These are phyloP conservation scores for Fistulifera pelliculosa DNA, from an alignment of 108 stramenopile genomes.

Conservation along the genomic window DNA sequence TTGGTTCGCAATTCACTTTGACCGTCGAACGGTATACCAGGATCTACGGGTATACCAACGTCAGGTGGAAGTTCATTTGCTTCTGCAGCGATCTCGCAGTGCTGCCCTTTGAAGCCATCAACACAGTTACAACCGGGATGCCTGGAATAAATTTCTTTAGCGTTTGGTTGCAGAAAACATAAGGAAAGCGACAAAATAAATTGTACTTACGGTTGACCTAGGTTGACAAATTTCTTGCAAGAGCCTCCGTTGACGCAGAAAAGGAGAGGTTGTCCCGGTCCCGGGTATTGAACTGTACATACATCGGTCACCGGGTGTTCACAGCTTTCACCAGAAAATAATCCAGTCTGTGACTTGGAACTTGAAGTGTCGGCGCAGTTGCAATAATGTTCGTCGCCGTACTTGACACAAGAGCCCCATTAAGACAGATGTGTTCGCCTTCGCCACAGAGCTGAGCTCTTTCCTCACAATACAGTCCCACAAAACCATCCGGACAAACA, in stretches of 20 bases:
- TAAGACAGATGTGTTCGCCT: slow-evolving; percentile 29
- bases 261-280: slow-evolving; percentile 12
- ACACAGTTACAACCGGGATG: slow-evolving; percentile 32
- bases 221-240: slow-evolving; percentile 24
- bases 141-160: background rate
- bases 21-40: background rate
- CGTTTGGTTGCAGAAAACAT: background rate
- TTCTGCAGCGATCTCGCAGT: slow-evolving; percentile 24
- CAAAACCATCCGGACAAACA: slow-evolving; percentile 35
- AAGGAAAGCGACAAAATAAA: background rate
- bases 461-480: slow-evolving; percentile 22
- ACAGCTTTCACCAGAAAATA: slow-evolving; percentile 36
- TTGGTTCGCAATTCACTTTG: too few species aligned
- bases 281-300: slow-evolving; percentile 3
- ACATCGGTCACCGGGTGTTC: slow-evolving; percentile 23
- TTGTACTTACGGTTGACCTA: slow-evolving; percentile 7
- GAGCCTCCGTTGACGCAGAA: slow-evolving; percentile 43
- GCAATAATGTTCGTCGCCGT: slow-evolving; percentile 21
- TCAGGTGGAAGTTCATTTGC: background rate
- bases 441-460: slow-evolving; percentile 23
- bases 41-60: background rate
- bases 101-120: slow-evolving; percentile 19
- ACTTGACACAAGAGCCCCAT: slow-evolving; percentile 33
- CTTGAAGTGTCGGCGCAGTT: slow-evolving; percentile 30
- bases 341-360: slow-evolving; percentile 1